These are phyloP conservation scores for Cercospora citrullina DNA, from an alignment of 2,329 filamentous ascomycete genomes.

Conservation along the genomic window DNA sequence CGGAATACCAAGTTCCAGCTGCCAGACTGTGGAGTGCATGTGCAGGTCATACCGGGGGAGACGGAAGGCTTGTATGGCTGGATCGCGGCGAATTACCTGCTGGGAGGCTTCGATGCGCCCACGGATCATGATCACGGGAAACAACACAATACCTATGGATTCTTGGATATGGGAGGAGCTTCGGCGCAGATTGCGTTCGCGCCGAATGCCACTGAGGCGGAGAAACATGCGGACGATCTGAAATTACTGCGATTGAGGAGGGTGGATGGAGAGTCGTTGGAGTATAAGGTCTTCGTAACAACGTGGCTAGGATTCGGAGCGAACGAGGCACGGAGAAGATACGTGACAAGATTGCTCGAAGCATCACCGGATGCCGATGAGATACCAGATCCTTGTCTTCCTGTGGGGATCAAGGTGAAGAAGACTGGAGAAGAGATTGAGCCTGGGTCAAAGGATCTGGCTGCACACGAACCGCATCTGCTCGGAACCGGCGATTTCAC, in stretches of 20 bases:
- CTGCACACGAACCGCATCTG: conserved; percentile 55
- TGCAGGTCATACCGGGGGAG: conserved; percentile 93
- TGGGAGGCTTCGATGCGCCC: conserved; percentile 84
- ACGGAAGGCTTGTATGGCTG: conserved; percentile 96
- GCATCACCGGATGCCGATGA: conserved; percentile 68
- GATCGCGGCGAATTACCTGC: conserved; percentile 93
- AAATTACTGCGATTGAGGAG: conserved; percentile 83
- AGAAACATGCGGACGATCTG: conserved; percentile 85
- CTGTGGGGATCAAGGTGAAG: conserved; percentile 71
- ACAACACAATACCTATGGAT: conserved; percentile 90
- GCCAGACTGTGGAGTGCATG: conserved; percentile 84
- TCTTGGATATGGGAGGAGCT: conserved; percentile 96
- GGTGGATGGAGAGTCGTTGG: conserved; percentile 71
- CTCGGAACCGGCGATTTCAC: conserved; percentile 85
- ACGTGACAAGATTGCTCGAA: conserved; percentile 73
- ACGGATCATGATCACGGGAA: conserved; percentile 77
- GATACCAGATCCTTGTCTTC: conserved; percentile 87
- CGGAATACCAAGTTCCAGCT: conserved; percentile 76
- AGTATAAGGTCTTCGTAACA: conserved; percentile 90
- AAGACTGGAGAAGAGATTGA: conserved; percentile 64
- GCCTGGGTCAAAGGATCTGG: conserved; percentile 45
- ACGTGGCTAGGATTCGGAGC: conserved; percentile 98
- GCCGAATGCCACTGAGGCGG: conserved; percentile 85
- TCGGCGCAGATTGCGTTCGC: conserved; percentile 98
- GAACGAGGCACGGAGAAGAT: conserved; percentile 83